Base-by-base conservation (phyloP, 345 rosid species). In the Adansonia digitata region DNA sequence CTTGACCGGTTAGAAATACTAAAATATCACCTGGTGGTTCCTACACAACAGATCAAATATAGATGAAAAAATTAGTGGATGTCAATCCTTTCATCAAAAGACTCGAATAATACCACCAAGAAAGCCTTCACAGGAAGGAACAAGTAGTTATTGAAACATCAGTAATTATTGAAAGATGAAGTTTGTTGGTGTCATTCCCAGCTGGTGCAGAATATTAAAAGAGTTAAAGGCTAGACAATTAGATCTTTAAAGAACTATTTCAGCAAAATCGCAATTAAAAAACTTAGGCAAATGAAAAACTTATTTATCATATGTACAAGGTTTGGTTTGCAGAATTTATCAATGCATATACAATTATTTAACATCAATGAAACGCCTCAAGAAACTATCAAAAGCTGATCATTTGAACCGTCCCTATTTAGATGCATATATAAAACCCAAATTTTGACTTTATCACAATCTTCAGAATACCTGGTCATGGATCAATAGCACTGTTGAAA, bases 1-100 rank as follows among this genome's bases (percentile, higher is more conserved):
- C 99, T 83, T 95, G 96, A 83, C 99, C 99, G 24, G 99, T 95
- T 26, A 93, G 96, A 80, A 94, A 95, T 61, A 91, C 93, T 80
- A 95, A 84, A 84, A 93, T 84, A 84, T 93, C 98, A 74, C 98
- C 99, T 5, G 84, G 73, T 26, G 99, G 92, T 81, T 95, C 98
- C 98, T 92, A 74, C 75, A 34, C 40, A 29, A 75, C 56, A 77
- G 57, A 62, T 55, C 62, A 27, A 59, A 67, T 22, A 48, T 53
- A 53, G 51, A 40, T 27, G 13, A 75, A 72, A 37, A 5, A 5
- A 8, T 63, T 37, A 37, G 48, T 7, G 46, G 29, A 24, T 24
- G 12, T 18, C 20, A 52, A 35, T 1, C 24, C 43, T 29, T 51
- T 12, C 29, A n/a, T 20, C 18, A 49, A 70, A n/a, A n/a, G 0